A percentile compares a stretch with the other conserved stretches of the same genome.
These are phyloP conservation scores for Talaromyces stipitatus DNA, from an alignment of 495 filamentous ascomycete species.

Conservation along the genomic window DNA sequence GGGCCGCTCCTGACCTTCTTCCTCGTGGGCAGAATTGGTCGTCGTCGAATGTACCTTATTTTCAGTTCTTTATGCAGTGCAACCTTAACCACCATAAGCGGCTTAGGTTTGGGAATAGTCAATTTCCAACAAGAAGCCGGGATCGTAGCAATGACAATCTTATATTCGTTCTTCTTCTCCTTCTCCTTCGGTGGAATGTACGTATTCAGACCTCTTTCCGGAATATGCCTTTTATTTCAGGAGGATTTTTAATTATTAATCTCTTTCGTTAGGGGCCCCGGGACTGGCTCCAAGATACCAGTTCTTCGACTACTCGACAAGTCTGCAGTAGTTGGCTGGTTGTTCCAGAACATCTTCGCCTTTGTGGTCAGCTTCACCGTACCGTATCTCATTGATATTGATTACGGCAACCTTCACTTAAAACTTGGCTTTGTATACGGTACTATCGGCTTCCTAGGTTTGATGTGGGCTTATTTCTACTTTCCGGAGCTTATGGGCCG, in stretches of 20 bases:
- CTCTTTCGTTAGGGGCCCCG: conserved; percentile 6
- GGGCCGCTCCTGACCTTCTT: not conserved
- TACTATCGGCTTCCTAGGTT: not conserved
- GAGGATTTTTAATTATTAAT: no score
- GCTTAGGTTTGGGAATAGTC: conserved; percentile 6
- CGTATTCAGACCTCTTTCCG: not conserved
- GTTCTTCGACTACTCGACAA: conserved; percentile 16
- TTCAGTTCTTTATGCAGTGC: conserved; percentile 7
- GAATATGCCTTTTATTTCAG: no score
- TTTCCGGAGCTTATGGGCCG: conserved; percentile 32
- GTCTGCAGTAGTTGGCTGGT: conserved; percentile 19
- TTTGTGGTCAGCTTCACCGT: conserved; percentile 25
- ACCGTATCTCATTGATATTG: conserved; percentile 18
- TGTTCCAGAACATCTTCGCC: conserved; percentile 18
- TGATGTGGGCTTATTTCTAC: not conserved
- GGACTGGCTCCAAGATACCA: conserved; percentile 8
- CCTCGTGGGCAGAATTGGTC: not conserved
- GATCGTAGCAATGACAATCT: not conserved
- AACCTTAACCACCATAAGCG: conserved; percentile 10
- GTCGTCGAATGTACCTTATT: conserved; percentile 1
- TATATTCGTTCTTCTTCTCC: not conserved
- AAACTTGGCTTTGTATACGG: conserved; percentile 34
- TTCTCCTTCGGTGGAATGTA: not conserved
- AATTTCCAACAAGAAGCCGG: not conserved
- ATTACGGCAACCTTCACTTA: conserved; percentile 21